phyloP scores from a whole-genome alignment of 768 basidiomycete species.

The Xanthoconium stramineum region DNA sequence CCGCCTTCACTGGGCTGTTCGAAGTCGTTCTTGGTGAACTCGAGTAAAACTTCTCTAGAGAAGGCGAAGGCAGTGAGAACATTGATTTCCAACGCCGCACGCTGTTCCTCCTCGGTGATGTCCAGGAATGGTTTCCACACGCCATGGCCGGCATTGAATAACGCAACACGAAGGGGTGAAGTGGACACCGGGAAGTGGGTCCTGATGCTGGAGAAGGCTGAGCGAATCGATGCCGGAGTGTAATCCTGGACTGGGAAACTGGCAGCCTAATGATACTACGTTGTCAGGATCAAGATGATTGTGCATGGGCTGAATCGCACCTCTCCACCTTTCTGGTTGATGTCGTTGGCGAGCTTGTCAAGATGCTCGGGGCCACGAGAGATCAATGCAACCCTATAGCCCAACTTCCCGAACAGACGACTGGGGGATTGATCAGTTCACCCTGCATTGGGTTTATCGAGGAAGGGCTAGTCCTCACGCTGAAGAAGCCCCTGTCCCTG shows the following conservation, averaged over 20 bases:
- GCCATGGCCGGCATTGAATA: conserved; percentile 60
- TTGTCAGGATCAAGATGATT: neutral
- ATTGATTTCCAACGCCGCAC: conserved; percentile 47
- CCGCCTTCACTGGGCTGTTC: conserved; percentile 41
- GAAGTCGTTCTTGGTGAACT: conserved; percentile 53
- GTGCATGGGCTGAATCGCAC: conserved; percentile 30
- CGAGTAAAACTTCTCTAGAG: conserved; percentile 54
- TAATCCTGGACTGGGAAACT: conserved; percentile 55
- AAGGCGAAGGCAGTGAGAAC: conserved; percentile 63
- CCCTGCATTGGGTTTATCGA: neutral
- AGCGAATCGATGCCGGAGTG: conserved; percentile 47
- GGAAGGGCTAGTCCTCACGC: conserved; percentile 40
- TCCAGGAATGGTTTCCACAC: conserved; percentile 69
- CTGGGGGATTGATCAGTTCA: conserved; percentile 30
- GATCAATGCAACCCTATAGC: conserved; percentile 65
- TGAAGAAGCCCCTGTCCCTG: conserved; percentile 56
- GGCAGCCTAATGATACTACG: conserved; percentile 41
- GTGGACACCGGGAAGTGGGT: conserved; percentile 43
- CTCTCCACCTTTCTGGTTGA: conserved; percentile 57
- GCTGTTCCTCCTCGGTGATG: conserved; percentile 55
- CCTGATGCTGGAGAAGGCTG: conserved; percentile 47
- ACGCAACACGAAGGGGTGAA: conserved; percentile 54
- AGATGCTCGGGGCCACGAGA: conserved; percentile 54
- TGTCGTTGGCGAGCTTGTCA: conserved; percentile 49
- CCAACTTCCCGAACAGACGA: conserved; percentile 56